Evolutionary conservation across 2,329 filamentous ascomycete genomes (phyloP), one percentile per base, ranked within the genome.

Genomic region (Neopestalotiopsis rosae): DNA sequence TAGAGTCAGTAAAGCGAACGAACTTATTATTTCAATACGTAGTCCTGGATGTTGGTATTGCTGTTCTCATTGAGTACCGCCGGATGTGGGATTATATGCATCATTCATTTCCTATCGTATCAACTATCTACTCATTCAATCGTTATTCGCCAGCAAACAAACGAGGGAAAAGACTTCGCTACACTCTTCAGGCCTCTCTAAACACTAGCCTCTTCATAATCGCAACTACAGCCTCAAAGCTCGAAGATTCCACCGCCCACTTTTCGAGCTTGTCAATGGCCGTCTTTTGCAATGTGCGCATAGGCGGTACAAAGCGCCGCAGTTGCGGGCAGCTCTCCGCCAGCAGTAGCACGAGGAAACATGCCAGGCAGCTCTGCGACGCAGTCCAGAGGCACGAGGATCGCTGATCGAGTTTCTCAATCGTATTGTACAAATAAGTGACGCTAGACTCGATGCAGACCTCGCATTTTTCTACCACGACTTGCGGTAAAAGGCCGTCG

Each of bases 331-430:
- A 68, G 63, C 58, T 13, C n/a, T 66, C 61, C 5, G 79, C 79
- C 61, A 81, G 65, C 68, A 76, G 74, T 38, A 82, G 71, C 13
- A 80, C 74, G 7, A 80, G 58, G 7, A 82, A 71, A 34, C 76
- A 78, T 3, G 79, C 78, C 71, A 81, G 72, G 67, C 77, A 78
- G 62, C 75, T 75, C 68, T 81, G 79, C 12, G 78, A 76, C 56
- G 81, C 74, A 0, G 76, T 75, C 80, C 80, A 82, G 12, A 82
- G 74, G 63, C 81, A 80, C 1, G 78, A 77, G n/a, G 79, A 78
- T 4, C 80, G 76, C 68, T 76, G 79, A 61, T 77, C 77, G 17
- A 82, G 74, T 72, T 81, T 77, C 13, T 79, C 79, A 42, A 74
- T 69, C 45, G 76, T 79, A 24, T 80, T 79, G 56, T 75, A 75